Conservation (phyloP, 129 eudicot genomes). For the Tanacetum coccineum region DNA sequence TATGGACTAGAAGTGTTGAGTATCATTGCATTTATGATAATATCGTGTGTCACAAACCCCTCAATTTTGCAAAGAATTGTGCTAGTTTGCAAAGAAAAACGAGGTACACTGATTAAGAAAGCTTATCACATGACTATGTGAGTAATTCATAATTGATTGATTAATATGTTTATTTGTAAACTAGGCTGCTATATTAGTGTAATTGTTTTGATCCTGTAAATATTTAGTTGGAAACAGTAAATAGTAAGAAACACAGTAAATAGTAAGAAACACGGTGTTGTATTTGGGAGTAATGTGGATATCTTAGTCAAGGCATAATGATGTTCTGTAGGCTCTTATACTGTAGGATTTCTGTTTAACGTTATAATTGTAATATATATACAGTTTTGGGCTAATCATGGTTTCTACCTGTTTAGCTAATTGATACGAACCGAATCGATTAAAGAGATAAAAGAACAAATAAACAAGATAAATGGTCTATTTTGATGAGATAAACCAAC, state of each 20-base stretch:
- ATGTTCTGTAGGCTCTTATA: background rate
- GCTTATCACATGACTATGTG: background rate
- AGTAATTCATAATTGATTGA: background rate
- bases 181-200: background rate
- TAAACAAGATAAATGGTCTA: no score
- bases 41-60: background rate
- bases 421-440: no score
- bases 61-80: constrained; percentile 17
- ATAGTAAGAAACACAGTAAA: background rate
- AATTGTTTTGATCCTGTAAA: constrained; percentile 1
- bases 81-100: constrained; percentile 6
- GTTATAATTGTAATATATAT: no score
- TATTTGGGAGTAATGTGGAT: background rate
- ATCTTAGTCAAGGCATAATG: constrained; percentile 2
- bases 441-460: no score
- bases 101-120: background rate
- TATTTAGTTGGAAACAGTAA: background rate
- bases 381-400: no score
- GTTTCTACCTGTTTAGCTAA: no score
- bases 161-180: background rate
- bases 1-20: background rate
- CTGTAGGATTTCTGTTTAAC: constrained; percentile 17
- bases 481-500: no score
- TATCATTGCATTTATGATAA: constrained; percentile 19
- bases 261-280: background rate